Evolutionary conservation across 345 rosid genomes (phyloP).

Genomic region (Bretschneidera sinensis): DNA sequence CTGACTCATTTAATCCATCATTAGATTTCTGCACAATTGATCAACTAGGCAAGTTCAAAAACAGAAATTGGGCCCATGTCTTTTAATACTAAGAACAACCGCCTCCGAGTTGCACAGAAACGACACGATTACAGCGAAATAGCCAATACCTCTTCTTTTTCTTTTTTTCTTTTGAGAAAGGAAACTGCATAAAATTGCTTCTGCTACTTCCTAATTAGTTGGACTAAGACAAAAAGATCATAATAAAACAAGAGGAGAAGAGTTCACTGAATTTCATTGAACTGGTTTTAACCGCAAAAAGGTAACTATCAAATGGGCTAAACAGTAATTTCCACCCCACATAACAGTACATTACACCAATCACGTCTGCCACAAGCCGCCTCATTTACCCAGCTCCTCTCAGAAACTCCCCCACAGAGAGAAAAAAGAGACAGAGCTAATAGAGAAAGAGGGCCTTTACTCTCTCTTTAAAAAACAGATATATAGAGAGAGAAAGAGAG

Average conservation of each 20-base stretch:
- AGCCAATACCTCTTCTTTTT: too few relatives aligned
- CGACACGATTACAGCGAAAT: constrained; percentile 25
- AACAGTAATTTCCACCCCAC: not conserved
- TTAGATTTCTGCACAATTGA: constrained; percentile 6
- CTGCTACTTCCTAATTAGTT: constrained; percentile 16
- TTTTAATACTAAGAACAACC: constrained; percentile 17
- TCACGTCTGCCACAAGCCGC: not conserved
- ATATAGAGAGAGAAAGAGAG: not conserved
- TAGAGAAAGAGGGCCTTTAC: constrained; percentile 4
- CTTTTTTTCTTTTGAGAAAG: not conserved
- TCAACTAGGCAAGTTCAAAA: constrained; percentile 2
- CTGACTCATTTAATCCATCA: too few relatives aligned
- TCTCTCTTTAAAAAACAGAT: not conserved
- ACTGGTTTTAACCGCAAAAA: not conserved
- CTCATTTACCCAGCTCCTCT: not conserved
- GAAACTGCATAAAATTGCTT: too few relatives aligned
- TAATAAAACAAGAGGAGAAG: not conserved
- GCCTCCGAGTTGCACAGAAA: constrained; percentile 13
- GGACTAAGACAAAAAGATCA: constrained; percentile 8
- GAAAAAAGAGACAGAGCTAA: not conserved
- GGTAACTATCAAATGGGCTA: not conserved
- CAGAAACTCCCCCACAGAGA: not conserved
- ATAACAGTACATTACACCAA: not conserved
- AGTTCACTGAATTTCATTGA: not conserved
- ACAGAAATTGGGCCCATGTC: constrained; percentile 18